Evolutionary conservation across 768 basidiomycete genomes (phyloP).

Genomic region (Lactarius sp.): DNA sequence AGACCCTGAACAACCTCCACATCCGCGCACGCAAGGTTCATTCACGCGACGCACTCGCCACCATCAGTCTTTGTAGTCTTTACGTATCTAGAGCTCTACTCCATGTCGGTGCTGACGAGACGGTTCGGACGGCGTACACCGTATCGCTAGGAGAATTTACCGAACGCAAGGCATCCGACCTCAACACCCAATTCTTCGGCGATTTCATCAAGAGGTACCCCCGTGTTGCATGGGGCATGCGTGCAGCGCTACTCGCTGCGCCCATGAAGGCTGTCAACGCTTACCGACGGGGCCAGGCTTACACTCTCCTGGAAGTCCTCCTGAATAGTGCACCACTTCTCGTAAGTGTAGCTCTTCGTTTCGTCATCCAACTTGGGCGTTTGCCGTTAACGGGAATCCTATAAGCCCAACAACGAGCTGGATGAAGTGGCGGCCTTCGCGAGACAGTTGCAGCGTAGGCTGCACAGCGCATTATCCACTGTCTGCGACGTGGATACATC

Average conservation of each 20-base stretch:
- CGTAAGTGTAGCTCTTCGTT: slow-evolving; percentile 34
- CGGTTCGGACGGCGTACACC: slow-evolving; percentile 52
- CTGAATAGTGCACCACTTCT: slow-evolving; percentile 48
- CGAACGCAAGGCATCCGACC: slow-evolving; percentile 71
- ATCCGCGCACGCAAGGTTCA: slow-evolving; percentile 61
- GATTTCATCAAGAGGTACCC: slow-evolving; percentile 71
- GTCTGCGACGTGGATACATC: slow-evolving; percentile 47
- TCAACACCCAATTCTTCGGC: slow-evolving; percentile 70
- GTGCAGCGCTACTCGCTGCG: slow-evolving; percentile 52
- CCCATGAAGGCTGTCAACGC: slow-evolving; percentile 61
- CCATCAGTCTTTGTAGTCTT: slow-evolving; percentile 63
- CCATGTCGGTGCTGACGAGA: slow-evolving; percentile 36
- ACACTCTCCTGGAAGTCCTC: slow-evolving; percentile 65
- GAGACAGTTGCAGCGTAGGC: slow-evolving; percentile 41
- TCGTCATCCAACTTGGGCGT: neutral
- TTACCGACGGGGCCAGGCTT: slow-evolving; percentile 71
- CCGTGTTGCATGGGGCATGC: slow-evolving; percentile 57
- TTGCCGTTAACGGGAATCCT: neutral
- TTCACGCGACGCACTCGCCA: slow-evolving; percentile 54
- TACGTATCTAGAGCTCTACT: slow-evolving; percentile 58
- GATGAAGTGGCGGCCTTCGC: slow-evolving; percentile 49
- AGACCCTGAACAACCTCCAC: slow-evolving; percentile 62
- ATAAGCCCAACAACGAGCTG: slow-evolving; percentile 33
- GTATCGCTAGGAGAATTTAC: slow-evolving; percentile 70
- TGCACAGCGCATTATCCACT: slow-evolving; percentile 45